Base-by-base conservation (phyloP, 306 rosid species). In the Quercus cerris region DNA sequence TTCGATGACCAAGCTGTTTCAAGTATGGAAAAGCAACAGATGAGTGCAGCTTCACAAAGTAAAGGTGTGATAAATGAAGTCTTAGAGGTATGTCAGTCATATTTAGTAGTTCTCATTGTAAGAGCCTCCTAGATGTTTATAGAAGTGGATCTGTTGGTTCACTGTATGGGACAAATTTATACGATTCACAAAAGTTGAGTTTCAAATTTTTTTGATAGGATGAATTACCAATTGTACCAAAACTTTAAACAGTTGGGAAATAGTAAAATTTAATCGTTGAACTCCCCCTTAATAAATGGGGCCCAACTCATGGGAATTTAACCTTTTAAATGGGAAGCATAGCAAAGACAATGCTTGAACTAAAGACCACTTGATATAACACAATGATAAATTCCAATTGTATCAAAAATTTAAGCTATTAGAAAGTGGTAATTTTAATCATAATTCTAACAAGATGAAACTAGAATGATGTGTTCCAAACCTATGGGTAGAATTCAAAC, bases 51-150 rank as follows among this genome's bases (percentile, higher is more conserved):
- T 70, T 86, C 94, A 62, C 94, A 89, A 56, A 84, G 93, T 56
- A 89, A 91, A 83, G 99, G 98, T 17, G 94, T 90, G 75, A 91
- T 93, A 76, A 90, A 84, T 85, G 98, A 90, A 90, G 91, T 93
- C 71, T 87, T 93, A 72, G 97, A 95, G 98, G 97, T 92, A 78
- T n/a, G 81, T 61, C 20, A 22, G 41, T 71, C 49, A 63, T 25
- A 1, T 52, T 25, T 59, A 13, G 25, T 33, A 33, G 51, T 67
- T 33, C 49, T 35, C 22, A 64, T 30, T 5, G 3, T 64, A 18
- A 33, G 2, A 12, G 1, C 9, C 22, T 18, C 46, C 11, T 58
- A 10, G 64, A 58, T 20, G 13, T 20, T 20, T 22, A 58, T 58
- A 8, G 9, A 18, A 67, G 71, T 33, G 27, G 7, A 38, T 77